Base-by-base conservation (phyloP, 2,329 filamentous ascomycete genomes). In the Botrytis porri region DNA sequence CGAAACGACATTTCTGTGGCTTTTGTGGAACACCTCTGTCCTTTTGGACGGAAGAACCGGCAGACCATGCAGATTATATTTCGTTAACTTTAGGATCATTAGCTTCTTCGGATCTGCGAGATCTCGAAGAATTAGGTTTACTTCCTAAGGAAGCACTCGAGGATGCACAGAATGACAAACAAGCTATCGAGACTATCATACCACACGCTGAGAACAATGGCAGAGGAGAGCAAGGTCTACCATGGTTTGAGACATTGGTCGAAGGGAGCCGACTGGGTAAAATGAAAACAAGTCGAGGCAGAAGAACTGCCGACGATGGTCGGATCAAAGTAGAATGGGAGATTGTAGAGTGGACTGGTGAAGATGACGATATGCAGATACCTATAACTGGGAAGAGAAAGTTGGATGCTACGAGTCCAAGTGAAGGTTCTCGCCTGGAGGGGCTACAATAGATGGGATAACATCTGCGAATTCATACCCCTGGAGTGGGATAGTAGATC, bases 21-120 rank as follows among this genome's bases (percentile, higher is more conserved):
- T 97, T 92, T 84, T 97, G 95, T 81, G 95, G 95, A 70, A 97
- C 94, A 0, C 92, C 93, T 20, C 84, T 98, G 71, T 92, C 91
- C 0, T 93, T 91, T 78, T 97, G 94, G 94, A 91, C 90, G 64
- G 94, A 97, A 81, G 83, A 88, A 37, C 92, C 92, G 0, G 84
- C 82, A 0, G 85, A 85, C 69, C 93, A 96, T 80, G 91, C 91
- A 20, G 89, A 94, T 12, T 95, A 88, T 80, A 94, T 98, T 83
- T 90, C 90, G 74, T 84, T 97, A 73, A 92, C 94, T 0, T 84
- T 97, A n/a, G 93, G 93, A 8, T 95, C 91, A 77, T 84, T 98
- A 70, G 80, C 88, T 54, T 86, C 87, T 9, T 89, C 93, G 72
- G 93, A 96, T 79, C 84, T 97, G 70, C 86, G 87, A 37, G 86